phyloP scores from a whole-genome alignment of 257 asterid species.

The Ligustrum vulgare region DNA sequence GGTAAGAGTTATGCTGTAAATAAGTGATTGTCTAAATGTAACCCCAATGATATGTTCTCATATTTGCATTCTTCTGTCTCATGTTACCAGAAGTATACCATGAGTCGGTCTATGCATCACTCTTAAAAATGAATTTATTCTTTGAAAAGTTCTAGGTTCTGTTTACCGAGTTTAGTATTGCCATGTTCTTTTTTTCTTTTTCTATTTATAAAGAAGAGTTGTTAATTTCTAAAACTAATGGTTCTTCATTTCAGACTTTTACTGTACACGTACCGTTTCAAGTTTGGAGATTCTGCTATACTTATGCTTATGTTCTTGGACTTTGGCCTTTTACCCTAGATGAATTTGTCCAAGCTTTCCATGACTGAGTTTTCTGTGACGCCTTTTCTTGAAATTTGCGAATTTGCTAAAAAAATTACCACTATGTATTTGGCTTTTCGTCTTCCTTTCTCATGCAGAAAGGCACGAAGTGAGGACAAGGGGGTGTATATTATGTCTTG shows the following conservation, averaged over 20 bases:
- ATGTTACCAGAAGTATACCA: background rate
- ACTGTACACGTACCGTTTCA: slow-evolving; percentile 36
- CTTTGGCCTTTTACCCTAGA: slow-evolving; percentile 99
- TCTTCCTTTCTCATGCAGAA: slow-evolving; percentile 6
- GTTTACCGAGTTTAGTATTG: background rate
- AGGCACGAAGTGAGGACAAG: too few species aligned
- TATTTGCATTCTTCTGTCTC: background rate
- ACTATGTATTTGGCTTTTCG: slow-evolving; percentile 2
- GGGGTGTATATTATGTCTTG: slow-evolving; percentile 38
- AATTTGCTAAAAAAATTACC: background rate
- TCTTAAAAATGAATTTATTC: background rate
- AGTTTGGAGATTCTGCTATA: slow-evolving; percentile 94
- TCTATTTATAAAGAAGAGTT: background rate
- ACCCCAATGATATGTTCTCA: background rate
- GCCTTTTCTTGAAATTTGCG: too few species aligned
- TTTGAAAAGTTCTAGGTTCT: too few species aligned
- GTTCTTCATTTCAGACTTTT: slow-evolving; percentile 10
- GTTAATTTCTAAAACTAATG: background rate
- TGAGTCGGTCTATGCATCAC: background rate
- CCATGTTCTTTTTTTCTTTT: background rate
- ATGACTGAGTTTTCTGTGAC: slow-evolving; percentile 66
- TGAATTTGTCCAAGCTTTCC: slow-evolving; percentile 91
- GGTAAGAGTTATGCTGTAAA: background rate
- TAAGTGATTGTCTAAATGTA: background rate
- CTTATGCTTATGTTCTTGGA: slow-evolving; percentile 91